phyloP scores from a whole-genome alignment of 2,329 filamentous ascomycete genomes.

The Colletotrichum salicis region DNA sequence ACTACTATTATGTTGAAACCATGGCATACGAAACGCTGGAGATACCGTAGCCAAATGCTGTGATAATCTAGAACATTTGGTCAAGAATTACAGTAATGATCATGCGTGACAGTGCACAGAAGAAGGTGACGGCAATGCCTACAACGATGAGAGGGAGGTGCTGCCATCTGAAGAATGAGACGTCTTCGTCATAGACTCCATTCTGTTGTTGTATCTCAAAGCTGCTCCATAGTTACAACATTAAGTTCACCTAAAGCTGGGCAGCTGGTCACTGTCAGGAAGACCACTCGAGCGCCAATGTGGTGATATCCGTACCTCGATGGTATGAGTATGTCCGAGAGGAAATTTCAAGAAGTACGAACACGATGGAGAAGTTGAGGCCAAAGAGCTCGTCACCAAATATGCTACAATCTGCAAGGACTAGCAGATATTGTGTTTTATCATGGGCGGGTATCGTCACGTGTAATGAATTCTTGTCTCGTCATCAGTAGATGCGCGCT shows the following conservation, averaged over 20 bases:
- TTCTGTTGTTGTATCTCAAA: neutral
- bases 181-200: slow-evolving; percentile 46
- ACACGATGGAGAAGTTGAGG: neutral
- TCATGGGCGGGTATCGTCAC: too few species aligned
- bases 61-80: slow-evolving; percentile 77
- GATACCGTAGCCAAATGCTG: slow-evolving; percentile 69
- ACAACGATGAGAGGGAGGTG: slow-evolving; percentile 66
- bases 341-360: neutral
- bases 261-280: too few species aligned
- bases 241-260: too few species aligned
- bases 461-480: too few species aligned
- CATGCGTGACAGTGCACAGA: slow-evolving; percentile 72
- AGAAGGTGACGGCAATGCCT: slow-evolving; percentile 66
- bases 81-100: slow-evolving; percentile 77
- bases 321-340: neutral
- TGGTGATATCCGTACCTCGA: neutral
- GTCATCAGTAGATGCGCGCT: too few species aligned
- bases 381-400: neutral
- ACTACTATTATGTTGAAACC: slow-evolving; percentile 66
- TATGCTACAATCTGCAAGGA: neutral
- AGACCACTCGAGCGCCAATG: neutral
- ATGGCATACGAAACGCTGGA: slow-evolving; percentile 63
- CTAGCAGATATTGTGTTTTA: neutral
- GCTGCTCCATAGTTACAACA: neutral
- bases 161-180: slow-evolving; percentile 74